Evolutionary conservation across 2,329 filamentous ascomycete genomes (phyloP).

Genomic region (Akanthomyces muscarius): DNA sequence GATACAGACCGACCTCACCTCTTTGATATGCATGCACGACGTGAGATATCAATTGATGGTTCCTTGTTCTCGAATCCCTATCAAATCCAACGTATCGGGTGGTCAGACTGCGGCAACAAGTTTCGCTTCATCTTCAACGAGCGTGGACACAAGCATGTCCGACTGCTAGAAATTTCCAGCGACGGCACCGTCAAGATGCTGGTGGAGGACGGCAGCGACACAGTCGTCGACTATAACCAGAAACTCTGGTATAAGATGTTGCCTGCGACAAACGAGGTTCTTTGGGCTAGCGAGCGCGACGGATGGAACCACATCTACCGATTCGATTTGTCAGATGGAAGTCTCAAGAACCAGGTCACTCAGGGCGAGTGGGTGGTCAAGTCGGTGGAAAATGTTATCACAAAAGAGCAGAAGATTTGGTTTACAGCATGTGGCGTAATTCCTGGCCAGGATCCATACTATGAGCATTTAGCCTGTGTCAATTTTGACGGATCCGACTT

Average conservation of each 20-base stretch:
- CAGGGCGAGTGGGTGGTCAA: slow-evolving; percentile 26
- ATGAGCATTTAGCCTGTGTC: slow-evolving; percentile 24
- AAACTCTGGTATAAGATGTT: neutral
- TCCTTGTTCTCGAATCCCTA: too few relatives aligned
- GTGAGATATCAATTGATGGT: too few relatives aligned
- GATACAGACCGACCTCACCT: too few relatives aligned
- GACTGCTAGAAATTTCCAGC: too few relatives aligned
- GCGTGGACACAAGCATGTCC: too few relatives aligned
- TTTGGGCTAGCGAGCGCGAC: slow-evolving; percentile 29
- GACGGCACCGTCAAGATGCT: too few relatives aligned
- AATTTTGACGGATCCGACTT: slow-evolving; percentile 27
- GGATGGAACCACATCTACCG: slow-evolving; percentile 29
- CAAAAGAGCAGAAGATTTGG: slow-evolving; percentile 22
- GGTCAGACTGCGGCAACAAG: too few relatives aligned
- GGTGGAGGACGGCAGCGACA: too few relatives aligned
- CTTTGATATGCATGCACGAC: too few relatives aligned
- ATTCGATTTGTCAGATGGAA: slow-evolving; percentile 14
- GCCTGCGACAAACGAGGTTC: slow-evolving; percentile 19
- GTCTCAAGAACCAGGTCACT: slow-evolving; percentile 22
- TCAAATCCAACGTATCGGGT: too few relatives aligned
- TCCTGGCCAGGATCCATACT: slow-evolving; percentile 25
- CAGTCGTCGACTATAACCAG: slow-evolving; percentile 23
- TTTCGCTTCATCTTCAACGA: too few relatives aligned
- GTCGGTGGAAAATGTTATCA: slow-evolving; percentile 22
- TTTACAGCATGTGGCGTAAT: slow-evolving; percentile 23